Evolutionary conservation across 176 grass and related monocot species (phyloP), one percentile per base, ranked within the genome.

Genomic region (Paspalum notatum): DNA sequence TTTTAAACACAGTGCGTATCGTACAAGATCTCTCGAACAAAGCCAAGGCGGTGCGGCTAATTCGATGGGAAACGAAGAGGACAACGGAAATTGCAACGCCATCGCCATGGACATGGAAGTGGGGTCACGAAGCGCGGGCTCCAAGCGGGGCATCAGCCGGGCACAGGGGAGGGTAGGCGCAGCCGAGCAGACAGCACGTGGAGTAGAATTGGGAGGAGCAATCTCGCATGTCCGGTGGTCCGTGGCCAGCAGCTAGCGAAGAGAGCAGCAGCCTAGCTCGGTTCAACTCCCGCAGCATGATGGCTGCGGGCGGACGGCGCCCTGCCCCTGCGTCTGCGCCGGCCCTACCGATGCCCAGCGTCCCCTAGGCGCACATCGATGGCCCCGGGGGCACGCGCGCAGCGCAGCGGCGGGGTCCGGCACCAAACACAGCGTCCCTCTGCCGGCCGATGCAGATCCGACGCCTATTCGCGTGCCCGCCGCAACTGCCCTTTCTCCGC

Each of bases 201-300:
- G 26, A 32, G 15, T 43, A 46, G 20, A 69, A 69, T 69, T 53
- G 47, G 17, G 10, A 4, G 66, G n/a, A 39, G 80, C 37, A 82
- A 87, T 87, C 56, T 39, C 1, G 64, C 72, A 25, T 87, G 73
- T 87, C 79, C 66, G 79, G 85, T 87, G 85, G 79, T 87, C 79
- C 85, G 63, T 5, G 2, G 37, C n/a, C 42, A 58, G 22, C 45
- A 69, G 62, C 61, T 5, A 51, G 49, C 49, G 16, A 4, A 42
- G 40, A 3, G 6, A 42, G 49, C 13, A 4, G n/a, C n/a, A n/a
- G n/a, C 4, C 5, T 25, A 8, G 22, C 0, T 10, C 49, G 26
- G 49, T 73, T 58, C 52, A 8, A 5, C 72, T 42, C 77, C 18
- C 22, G 17, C 42, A 22, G 43, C 51, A 86, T 81, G 10, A 81